Evolutionary conservation across 2,329 filamentous ascomycete genomes (phyloP), one percentile per base, ranked within the genome.

Genomic region (Colletotrichum orbiculare): DNA sequence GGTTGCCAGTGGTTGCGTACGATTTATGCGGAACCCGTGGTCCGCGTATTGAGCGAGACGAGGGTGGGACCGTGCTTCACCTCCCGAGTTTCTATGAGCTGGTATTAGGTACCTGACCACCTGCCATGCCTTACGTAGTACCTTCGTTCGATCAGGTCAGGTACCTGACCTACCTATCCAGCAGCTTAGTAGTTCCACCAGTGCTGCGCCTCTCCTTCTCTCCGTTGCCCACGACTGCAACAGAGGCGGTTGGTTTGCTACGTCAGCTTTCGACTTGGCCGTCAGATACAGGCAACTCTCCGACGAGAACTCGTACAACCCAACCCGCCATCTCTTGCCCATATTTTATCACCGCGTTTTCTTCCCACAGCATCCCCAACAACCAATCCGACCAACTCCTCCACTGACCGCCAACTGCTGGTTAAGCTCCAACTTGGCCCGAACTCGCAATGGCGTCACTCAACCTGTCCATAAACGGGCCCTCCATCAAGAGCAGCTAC

Each of bases 401-500:
- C 17, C 60, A 60, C 47, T 43, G 50, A 55, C n/a, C 65, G 48
- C 54, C 61, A 42, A 43, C 53, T 66, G 66, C 59, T 64, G 67
- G 67, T 64, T 67, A 70, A 60, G 58, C 60, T 66, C 71, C 25
- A 25, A 25, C 25, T 67, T 37, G 62, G 45, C 67, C 59, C 63
- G 66, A 67, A 68, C 66, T 64, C 72, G 78, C 70, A 71, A 96
- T 96, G 92, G 89, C 92, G 67, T 91, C 92, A 65, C 83, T 94
- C 71, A 94, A 94, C 73, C 84, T 93, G 59, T 94, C 92, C 68
- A 88, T 87, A 75, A 92, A 94, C 77, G 91, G 91, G 11, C 89
- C 90, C 69, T 93, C 89, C 66, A 97, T 98, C 73, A 92, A 91
- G 81, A 93, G 90, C 81, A 93, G 90, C 84, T 93, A 89, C 76